phyloP scores from a whole-genome alignment of 2,329 filamentous ascomycete genomes.

The Sphaceloma murrayae region DNA sequence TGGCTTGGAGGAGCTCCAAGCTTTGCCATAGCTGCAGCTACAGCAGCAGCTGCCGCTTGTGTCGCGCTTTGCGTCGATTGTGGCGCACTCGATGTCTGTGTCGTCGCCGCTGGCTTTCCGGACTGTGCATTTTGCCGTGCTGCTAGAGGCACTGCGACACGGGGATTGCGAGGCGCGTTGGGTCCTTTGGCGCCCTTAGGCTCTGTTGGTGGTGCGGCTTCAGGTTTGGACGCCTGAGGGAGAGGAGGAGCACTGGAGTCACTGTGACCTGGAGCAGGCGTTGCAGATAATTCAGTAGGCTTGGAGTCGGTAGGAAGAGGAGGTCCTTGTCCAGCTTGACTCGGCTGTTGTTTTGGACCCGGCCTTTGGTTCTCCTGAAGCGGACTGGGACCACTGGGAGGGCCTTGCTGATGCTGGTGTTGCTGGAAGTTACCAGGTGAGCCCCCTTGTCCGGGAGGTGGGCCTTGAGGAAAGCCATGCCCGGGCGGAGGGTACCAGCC shows the following conservation, averaged over 20 bases:
- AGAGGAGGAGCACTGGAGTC: slow-evolving; percentile 48
- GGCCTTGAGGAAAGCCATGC: slow-evolving; percentile 46
- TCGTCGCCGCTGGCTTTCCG: slow-evolving; percentile 14
- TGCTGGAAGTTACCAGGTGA: slow-evolving; percentile 37
- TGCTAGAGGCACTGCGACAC: slow-evolving; percentile 53
- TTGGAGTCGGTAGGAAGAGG: slow-evolving; percentile 22
- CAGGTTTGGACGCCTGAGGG: slow-evolving; percentile 60
- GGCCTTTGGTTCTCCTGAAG: slow-evolving; percentile 32
- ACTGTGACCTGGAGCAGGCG: slow-evolving; percentile 35
- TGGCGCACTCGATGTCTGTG: slow-evolving; percentile 18
- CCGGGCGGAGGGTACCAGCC: slow-evolving; percentile 71
- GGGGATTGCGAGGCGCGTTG: slow-evolving; percentile 38
- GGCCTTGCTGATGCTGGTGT: slow-evolving; percentile 30
- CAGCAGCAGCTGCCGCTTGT: slow-evolving; percentile 63
- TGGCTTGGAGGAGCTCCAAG: slow-evolving; percentile 35
- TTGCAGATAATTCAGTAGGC: slow-evolving; percentile 30
- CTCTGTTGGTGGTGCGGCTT: slow-evolving; percentile 38
- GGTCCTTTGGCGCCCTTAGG: slow-evolving; percentile 31
- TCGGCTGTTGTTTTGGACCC: slow-evolving; percentile 27
- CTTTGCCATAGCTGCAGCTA: slow-evolving; percentile 72
- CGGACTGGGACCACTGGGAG: slow-evolving; percentile 40
- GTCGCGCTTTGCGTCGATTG: slow-evolving; percentile 51
- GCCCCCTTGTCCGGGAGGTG: slow-evolving; percentile 43
- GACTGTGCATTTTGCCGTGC: slow-evolving; percentile 17
- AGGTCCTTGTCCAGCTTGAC: slow-evolving; percentile 19